Percentiles rank a stretch among this genome's conserved stretches.
phyloP scores from a whole-genome alignment of 140 eudicot genomes.

The Bidens hawaiensis region DNA sequence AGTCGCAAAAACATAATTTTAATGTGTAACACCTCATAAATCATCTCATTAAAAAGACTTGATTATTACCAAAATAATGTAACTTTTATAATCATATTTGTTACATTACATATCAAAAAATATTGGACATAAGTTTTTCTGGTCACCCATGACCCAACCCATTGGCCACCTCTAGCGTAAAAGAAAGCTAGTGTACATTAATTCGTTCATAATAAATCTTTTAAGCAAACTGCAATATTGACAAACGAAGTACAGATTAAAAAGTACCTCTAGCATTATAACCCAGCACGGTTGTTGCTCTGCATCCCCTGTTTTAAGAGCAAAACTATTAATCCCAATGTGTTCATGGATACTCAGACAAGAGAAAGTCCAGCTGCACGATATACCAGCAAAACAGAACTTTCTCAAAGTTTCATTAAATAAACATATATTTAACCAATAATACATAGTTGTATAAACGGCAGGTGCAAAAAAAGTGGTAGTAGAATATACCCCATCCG shows the following conservation, averaged over 20 bases:
- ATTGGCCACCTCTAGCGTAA: background rate
- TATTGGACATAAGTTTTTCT: background rate
- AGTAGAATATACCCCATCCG: constrained; percentile 79
- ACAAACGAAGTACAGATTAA: background rate
- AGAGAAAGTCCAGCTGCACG: constrained; percentile 22
- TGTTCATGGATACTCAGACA: constrained; percentile 18
- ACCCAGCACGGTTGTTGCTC: constrained; percentile 95
- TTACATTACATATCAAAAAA: background rate
- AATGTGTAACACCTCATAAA: background rate
- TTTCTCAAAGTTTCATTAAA: constrained; percentile 8
- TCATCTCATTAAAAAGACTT: background rate
- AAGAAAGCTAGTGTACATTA: background rate
- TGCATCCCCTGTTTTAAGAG: constrained; percentile 58
- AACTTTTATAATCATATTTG: background rate
- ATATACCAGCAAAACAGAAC: constrained; percentile 17
- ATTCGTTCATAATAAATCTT: background rate
- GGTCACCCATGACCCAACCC: background rate
- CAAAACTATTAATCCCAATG: constrained; percentile 18
- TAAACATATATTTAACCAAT: background rate
- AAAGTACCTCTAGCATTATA: constrained; percentile 89
- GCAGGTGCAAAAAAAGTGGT: background rate
- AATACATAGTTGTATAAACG: background rate
- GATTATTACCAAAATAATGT: background rate
- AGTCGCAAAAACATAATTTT: background rate
- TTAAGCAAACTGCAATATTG: background rate